Evolutionary conservation across 2,329 filamentous ascomycete species (phyloP).

Genomic region (Cryphonectria parasitica): DNA sequence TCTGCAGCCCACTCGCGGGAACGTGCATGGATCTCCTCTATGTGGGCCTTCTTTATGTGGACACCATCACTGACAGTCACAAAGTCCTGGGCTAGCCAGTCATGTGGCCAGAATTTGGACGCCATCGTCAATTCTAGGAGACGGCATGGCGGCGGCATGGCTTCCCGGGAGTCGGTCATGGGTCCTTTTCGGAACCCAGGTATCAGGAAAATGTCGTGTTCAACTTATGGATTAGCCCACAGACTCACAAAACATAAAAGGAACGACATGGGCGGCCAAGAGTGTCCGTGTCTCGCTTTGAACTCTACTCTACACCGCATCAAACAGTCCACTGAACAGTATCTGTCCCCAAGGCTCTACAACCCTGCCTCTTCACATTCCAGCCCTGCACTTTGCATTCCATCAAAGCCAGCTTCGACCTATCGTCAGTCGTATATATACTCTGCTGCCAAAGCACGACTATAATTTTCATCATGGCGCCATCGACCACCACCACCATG

Average conservation of each 20-base stretch:
- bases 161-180: conserved; percentile 18
- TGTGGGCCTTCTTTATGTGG: not conserved
- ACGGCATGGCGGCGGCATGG: conserved; percentile 10
- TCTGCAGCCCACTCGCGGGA: conserved; percentile 18
- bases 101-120: conserved; percentile 6
- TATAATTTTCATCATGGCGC: conserved; percentile 2
- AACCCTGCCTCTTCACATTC: not conserved
- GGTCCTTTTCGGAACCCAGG: conserved; percentile 1
- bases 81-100: not conserved
- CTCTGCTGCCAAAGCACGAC: not conserved
- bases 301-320: not conserved
- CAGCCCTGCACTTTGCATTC: not conserved
- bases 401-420: not conserved
- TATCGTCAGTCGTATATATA: not conserved
- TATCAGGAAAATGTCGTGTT: not conserved
- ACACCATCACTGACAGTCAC: not conserved
- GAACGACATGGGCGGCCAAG: not conserved
- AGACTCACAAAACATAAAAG: not conserved
- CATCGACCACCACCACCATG: conserved; percentile 1
- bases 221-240: not conserved
- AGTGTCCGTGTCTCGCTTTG: not conserved
- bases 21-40: not conserved
- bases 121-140: not conserved
- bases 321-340: conserved; percentile 1
- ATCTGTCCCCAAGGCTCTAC: not conserved